Conservation (phyloP, 768 basidiomycete genomes). For the Chalciporus sphaerocephalus region DNA sequence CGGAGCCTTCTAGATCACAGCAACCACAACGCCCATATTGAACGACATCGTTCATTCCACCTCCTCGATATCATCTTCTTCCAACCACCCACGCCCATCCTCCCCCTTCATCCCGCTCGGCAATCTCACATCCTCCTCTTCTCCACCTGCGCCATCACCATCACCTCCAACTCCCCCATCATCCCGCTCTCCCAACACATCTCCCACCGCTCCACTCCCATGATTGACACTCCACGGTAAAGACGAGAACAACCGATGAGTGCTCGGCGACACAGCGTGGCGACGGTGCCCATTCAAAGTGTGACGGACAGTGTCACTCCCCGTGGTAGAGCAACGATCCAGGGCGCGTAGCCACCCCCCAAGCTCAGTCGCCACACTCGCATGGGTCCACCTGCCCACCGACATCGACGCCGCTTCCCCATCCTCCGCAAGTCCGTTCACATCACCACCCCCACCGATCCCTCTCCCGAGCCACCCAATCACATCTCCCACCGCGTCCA, state of each 20-base stretch:
- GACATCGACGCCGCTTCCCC: constrained; percentile 2
- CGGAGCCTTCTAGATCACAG: too few relatives aligned
- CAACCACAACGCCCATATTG: too few relatives aligned
- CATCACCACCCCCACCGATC: constrained; percentile 11
- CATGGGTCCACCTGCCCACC: constrained; percentile 47
- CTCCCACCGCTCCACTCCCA: constrained; percentile 18
- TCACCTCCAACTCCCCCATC: constrained; percentile 24
- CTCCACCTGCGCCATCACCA: constrained; percentile 21
- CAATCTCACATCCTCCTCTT: constrained; percentile 31
- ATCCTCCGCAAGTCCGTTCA: background rate
- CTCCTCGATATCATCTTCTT: constrained; percentile 58
- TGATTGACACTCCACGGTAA: constrained; percentile 46
- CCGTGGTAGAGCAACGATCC: constrained; percentile 27
- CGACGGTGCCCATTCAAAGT: too few relatives aligned
- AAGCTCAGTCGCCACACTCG: constrained; percentile 51
- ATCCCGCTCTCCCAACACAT: constrained; percentile 28
- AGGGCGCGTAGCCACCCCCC: constrained; percentile 56
- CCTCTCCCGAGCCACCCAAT: constrained; percentile 50
- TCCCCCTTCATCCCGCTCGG: constrained; percentile 25
- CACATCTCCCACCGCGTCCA: constrained; percentile 54
- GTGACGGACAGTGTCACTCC: background rate
- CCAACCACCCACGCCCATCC: constrained; percentile 47
- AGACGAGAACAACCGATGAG: constrained; percentile 50
- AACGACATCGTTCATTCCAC: constrained; percentile 18
- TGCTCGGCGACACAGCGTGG: constrained; percentile 21